These are phyloP conservation scores for Coemansia sp. DNA, from an alignment of 192 early-diverging fungal species.

Conservation along the genomic window DNA sequence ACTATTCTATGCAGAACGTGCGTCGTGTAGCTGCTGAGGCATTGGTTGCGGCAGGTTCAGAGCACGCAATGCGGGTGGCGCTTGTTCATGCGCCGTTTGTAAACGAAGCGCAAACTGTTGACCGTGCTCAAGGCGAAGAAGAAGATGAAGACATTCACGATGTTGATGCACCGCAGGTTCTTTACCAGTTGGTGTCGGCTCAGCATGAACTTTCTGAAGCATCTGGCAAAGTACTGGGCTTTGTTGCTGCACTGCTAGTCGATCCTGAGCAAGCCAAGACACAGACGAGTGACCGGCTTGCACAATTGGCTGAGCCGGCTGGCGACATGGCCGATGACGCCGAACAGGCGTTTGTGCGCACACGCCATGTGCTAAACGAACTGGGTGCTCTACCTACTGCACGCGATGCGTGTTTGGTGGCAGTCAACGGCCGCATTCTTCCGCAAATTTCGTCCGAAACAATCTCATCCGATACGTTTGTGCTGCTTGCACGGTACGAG, in stretches of 20 bases:
- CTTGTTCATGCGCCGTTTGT: slow-evolving; percentile 21
- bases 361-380: background rate
- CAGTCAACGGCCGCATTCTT: slow-evolving; percentile 68
- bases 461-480: slow-evolving; percentile 62
- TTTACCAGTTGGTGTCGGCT: slow-evolving; percentile 29
- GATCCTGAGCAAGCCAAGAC: background rate
- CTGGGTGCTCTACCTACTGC: slow-evolving; percentile 19
- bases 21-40: slow-evolving; percentile 56
- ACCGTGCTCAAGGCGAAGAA: slow-evolving; percentile 24
- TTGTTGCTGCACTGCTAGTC: slow-evolving; percentile 8
- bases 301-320: background rate
- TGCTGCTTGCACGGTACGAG: slow-evolving; percentile 63
- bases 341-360: slow-evolving; percentile 22
- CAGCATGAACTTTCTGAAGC: background rate
- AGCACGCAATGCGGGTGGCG: slow-evolving; percentile 34
- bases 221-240: slow-evolving; percentile 4
- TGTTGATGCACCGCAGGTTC: slow-evolving; percentile 32
- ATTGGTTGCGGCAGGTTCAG: slow-evolving; percentile 35
- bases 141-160: slow-evolving; percentile 16
- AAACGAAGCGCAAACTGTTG: background rate
- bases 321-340: slow-evolving; percentile 20
- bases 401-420: slow-evolving; percentile 31
- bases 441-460: slow-evolving; percentile 38
- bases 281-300: slow-evolving; percentile 1
- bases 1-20: slow-evolving; percentile 59